Conservation (phyloP, 495 filamentous ascomycete genomes). For the Parmelia sp. region DNA sequence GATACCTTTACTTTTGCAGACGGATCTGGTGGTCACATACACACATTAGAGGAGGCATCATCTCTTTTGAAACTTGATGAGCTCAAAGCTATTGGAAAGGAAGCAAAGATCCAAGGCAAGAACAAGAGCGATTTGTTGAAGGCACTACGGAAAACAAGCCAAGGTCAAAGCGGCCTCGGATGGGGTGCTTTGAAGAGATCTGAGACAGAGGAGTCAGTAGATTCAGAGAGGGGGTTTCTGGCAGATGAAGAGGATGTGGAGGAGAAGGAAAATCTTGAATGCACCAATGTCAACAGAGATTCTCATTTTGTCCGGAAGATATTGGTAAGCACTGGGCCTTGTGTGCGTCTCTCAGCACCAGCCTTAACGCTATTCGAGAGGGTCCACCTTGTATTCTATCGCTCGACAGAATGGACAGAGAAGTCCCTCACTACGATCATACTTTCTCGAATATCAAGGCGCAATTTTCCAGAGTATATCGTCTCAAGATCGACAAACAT, state of each 20-base stretch:
- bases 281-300: slow-evolving; percentile 41
- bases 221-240: slow-evolving; percentile 25
- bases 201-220: slow-evolving; percentile 41
- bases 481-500: slow-evolving; percentile 87
- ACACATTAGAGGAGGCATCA: slow-evolving; percentile 77
- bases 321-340: slow-evolving; percentile 69
- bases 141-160: slow-evolving; percentile 63
- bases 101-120: slow-evolving; percentile 80
- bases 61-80: slow-evolving; percentile 78
- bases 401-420: slow-evolving; percentile 95
- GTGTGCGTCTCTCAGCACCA: slow-evolving; percentile 68
- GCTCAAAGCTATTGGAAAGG: slow-evolving; percentile 76
- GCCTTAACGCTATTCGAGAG: slow-evolving; percentile 84
- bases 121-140: slow-evolving; percentile 77
- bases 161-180: slow-evolving; percentile 63
- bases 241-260: slow-evolving; percentile 19
- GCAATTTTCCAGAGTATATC: slow-evolving; percentile 85
- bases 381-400: slow-evolving; percentile 91
- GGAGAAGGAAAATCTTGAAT: slow-evolving; percentile 30
- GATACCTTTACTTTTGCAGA: slow-evolving; percentile 71
- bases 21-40: slow-evolving; percentile 61
- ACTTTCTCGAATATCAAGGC: slow-evolving; percentile 75
- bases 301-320: slow-evolving; percentile 68
- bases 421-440: slow-evolving; percentile 95
- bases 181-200: slow-evolving; percentile 51